Percentiles rank a stretch among this genome's conserved stretches.
Evolutionary conservation across 1,284 basidiomycete species (phyloP).

Genomic region (Ceratobasidium sp.): DNA sequence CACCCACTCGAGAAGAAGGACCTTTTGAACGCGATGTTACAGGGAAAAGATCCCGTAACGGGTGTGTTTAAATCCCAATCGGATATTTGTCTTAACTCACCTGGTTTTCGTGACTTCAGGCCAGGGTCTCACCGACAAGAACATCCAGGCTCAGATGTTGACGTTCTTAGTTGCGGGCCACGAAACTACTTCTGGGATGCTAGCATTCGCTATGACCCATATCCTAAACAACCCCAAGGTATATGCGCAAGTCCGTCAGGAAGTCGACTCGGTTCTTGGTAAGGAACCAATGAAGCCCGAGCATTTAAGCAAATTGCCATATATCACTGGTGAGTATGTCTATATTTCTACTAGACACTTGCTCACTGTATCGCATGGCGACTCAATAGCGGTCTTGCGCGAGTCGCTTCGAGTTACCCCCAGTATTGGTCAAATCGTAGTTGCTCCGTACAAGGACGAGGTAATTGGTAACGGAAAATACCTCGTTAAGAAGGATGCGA

Average conservation of each 20-base stretch:
- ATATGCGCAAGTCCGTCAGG: conserved; percentile 53
- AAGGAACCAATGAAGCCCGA: conserved; percentile 49
- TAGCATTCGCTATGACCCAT: conserved; percentile 54
- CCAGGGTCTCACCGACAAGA: conserved; percentile 53
- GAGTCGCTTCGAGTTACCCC: conserved; percentile 56
- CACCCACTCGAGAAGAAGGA: conserved; percentile 52
- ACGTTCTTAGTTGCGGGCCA: conserved; percentile 58
- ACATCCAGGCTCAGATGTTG: conserved; percentile 52
- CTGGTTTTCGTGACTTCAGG: conserved; percentile 40
- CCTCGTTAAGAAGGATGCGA: conserved; percentile 51
- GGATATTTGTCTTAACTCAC: background rate
- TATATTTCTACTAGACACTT: background rate
- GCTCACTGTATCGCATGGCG: background rate
- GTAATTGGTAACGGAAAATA: conserved; percentile 52
- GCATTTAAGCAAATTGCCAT: conserved; percentile 53
- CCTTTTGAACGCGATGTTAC: conserved; percentile 56
- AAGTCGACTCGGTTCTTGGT: conserved; percentile 54
- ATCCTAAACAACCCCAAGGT: conserved; percentile 53
- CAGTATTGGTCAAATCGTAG: conserved; percentile 51
- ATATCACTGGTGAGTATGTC: conserved; percentile 52
- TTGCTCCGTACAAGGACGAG: conserved; percentile 50
- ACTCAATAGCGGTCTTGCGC: conserved; percentile 51
- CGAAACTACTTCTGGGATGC: conserved; percentile 53
- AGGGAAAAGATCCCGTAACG: conserved; percentile 54
- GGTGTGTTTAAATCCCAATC: conserved; percentile 36